A percentile compares a stretch with the other conserved stretches of the same genome.
These are phyloP conservation scores for Phylloporus rhodoxanthus DNA, from an alignment of 768 basidiomycete genomes.

Conservation along the genomic window DNA sequence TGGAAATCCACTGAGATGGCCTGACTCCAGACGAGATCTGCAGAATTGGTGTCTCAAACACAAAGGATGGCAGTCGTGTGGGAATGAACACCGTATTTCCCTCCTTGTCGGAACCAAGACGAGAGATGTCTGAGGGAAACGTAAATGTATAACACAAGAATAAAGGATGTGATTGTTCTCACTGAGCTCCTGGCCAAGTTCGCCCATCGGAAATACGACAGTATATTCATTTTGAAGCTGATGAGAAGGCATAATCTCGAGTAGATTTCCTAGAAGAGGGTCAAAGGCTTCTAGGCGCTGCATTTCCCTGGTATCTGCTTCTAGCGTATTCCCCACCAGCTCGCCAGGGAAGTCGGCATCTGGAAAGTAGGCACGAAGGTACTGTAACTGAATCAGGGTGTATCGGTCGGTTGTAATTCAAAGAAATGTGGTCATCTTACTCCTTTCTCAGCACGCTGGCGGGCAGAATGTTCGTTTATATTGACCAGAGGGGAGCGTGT, in stretches of 20 bases:
- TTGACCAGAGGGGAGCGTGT: slow-evolving; percentile 39
- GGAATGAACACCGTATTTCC: slow-evolving; percentile 22
- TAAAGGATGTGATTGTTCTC: slow-evolving; percentile 17
- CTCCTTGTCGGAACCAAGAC: slow-evolving; percentile 22
- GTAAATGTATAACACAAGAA: slow-evolving; percentile 2
- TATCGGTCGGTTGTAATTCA: background rate
- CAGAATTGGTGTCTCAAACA: slow-evolving; percentile 63
- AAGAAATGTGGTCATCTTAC: slow-evolving; percentile 34
- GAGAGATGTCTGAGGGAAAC: slow-evolving; percentile 44
- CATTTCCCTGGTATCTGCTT: slow-evolving; percentile 37
- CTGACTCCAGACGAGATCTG: slow-evolving; percentile 45
- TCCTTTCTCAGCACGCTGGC: slow-evolving; percentile 59
- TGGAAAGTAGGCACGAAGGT: slow-evolving; percentile 63
- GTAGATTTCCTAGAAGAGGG: slow-evolving; percentile 49
- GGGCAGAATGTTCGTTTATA: slow-evolving; percentile 30
- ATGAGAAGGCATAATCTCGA: slow-evolving; percentile 38
- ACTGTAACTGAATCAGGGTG: slow-evolving; percentile 50
- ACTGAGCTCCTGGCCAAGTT: slow-evolving; percentile 57
- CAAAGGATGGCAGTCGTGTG: slow-evolving; percentile 38
- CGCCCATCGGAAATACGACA: slow-evolving; percentile 61
- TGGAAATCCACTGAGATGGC: slow-evolving; percentile 11
- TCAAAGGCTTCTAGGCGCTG: slow-evolving; percentile 43
- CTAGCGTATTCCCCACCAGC: slow-evolving; percentile 52
- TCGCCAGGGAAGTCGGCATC: slow-evolving; percentile 72
- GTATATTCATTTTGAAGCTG: slow-evolving; percentile 25